phyloP scores from a whole-genome alignment of 2,329 filamentous ascomycete species.

The Colletotrichum sojae region DNA sequence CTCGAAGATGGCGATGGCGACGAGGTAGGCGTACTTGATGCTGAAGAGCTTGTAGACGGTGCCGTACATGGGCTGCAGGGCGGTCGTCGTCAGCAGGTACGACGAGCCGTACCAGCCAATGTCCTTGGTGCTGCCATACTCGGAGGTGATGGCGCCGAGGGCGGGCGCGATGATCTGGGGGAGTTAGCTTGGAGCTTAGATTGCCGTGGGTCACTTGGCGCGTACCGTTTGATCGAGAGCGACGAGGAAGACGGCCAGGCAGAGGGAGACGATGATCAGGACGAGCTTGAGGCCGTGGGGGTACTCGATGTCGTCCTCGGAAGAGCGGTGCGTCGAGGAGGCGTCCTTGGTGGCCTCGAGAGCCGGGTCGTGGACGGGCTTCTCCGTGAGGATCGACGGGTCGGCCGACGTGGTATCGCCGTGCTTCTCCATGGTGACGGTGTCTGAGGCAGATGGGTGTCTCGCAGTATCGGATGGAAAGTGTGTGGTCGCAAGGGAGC shows the following conservation, averaged over 20 bases:
- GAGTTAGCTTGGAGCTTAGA: not conserved
- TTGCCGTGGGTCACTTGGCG: too few relatives aligned
- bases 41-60: slow-evolving; percentile 65
- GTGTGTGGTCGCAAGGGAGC: not conserved
- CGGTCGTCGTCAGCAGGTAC: slow-evolving; percentile 64
- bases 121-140: slow-evolving; percentile 61
- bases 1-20: slow-evolving; percentile 59
- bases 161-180: slow-evolving; percentile 61
- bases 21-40: slow-evolving; percentile 62
- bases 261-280: slow-evolving; percentile 60
- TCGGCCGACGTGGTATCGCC: slow-evolving; percentile 28
- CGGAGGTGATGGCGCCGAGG: slow-evolving; percentile 64
- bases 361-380: not conserved
- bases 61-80: slow-evolving; percentile 65
- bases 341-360: not conserved
- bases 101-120: slow-evolving; percentile 68
- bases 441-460: not conserved
- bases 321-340: slow-evolving; percentile 2
- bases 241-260: slow-evolving; percentile 63
- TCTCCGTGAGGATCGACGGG: slow-evolving; percentile 26
- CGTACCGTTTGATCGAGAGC: slow-evolving; percentile 64
- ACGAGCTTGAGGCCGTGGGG: slow-evolving; percentile 56
- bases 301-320: slow-evolving; percentile 49
- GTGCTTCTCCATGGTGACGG: slow-evolving; percentile 16
- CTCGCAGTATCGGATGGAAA: too few relatives aligned